Evolutionary conservation across 2,329 filamentous ascomycete species (phyloP), one percentile per base, ranked within the genome.

Genomic region (Cladorrhinum sp.): DNA sequence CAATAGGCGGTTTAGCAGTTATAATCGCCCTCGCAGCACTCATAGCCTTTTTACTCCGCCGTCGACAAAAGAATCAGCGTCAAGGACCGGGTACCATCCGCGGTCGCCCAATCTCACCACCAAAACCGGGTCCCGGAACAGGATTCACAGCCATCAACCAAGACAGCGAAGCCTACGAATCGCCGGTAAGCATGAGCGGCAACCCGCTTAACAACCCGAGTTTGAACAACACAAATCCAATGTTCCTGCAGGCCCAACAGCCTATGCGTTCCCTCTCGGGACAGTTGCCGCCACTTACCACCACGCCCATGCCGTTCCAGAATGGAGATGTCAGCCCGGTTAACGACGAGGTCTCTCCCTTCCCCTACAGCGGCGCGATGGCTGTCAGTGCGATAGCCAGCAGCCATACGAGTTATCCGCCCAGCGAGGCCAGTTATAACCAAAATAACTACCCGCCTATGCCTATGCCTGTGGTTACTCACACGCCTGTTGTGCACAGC

Each of bases 1-100:
- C 77, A 16, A 75, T 86, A 45, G 78, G 80, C n/a, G 81, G 80
- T 16, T 72, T 82, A 0, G 81, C 79, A 4, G 75, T 75, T 2
- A 62, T 84, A 1, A 71, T 77, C 8, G 74, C 76, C 6, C 62
- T 84, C 6, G 62, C 76, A 5, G 76, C 76, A 0, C 63, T 83
- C 0, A 70, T 68, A 20, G 67, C 81, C 55, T 82, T 76, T 65
- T 71, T 80, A 55, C 71, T 77, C 68, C 77, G 78, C 51, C 78
- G 77, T 38, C 77, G 74, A 54, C 74, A 72, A 55, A 71, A 73
- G 56, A 79, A 79, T 67, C 60, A 69, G 18, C 78, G 79, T 23
- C 64, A 73, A 53, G 79, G 79, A 1, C 75, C 79, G 2, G 66
- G 69, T 58, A 64, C 66, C 62, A 62, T 64, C 61, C 62, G 74